phyloP scores from a whole-genome alignment of 208 protist genomes.

The Sergeia podlipaevii region DNA sequence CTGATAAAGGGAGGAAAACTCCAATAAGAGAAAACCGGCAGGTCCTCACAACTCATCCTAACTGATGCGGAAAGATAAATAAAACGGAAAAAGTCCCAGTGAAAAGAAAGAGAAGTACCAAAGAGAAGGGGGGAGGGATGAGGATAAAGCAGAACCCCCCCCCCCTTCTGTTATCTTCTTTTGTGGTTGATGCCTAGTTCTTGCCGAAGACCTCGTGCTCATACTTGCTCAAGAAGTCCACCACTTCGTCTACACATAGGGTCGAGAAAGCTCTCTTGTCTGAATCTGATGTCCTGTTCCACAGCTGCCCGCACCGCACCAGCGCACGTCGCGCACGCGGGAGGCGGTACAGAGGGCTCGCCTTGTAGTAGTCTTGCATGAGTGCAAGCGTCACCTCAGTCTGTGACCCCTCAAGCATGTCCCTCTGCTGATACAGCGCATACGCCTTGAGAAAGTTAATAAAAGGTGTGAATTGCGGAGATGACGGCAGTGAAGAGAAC shows the following conservation, averaged over 20 bases:
- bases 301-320: slow-evolving; percentile 13
- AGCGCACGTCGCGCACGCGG: slow-evolving; percentile 13
- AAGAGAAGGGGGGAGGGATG: too few species aligned
- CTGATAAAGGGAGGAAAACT: too few species aligned
- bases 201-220: background rate
- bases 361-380: slow-evolving; percentile 27
- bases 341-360: slow-evolving; percentile 17
- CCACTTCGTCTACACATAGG: slow-evolving; percentile 29
- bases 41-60: too few species aligned
- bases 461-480: too few species aligned
- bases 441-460: slow-evolving; percentile 43
- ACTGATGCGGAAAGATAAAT: too few species aligned
- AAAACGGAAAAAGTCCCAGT: too few species aligned
- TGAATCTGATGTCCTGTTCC: background rate
- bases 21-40: too few species aligned
- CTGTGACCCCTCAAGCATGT: background rate
- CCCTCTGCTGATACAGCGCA: slow-evolving; percentile 10
- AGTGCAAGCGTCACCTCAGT: background rate
- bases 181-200: too few species aligned
- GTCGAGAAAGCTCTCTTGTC: slow-evolving; percentile 13
- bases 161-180: too few species aligned
- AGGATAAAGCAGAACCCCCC: too few species aligned
- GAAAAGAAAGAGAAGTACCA: too few species aligned
- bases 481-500: too few species aligned
- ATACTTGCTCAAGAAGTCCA: slow-evolving; percentile 12